Conservation (phyloP, 2,329 filamentous ascomycete genomes). For the Aspergillus fumigatiaffinis region DNA sequence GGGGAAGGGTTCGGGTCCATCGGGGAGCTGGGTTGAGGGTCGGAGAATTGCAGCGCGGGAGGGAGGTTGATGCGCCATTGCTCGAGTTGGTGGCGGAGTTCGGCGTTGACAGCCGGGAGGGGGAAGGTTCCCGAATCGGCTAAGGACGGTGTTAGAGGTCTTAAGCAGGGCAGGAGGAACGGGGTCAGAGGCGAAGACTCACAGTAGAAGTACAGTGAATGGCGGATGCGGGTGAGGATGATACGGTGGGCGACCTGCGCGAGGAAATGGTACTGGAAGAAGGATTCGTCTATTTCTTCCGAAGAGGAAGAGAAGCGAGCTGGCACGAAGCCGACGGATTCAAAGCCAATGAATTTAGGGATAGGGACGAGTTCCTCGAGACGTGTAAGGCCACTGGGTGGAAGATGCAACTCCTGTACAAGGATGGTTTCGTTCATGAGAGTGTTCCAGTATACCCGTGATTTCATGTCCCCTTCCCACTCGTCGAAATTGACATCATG, state of each 20-base stretch:
- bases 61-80: slow-evolving; percentile 54
- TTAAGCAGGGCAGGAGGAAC: not conserved
- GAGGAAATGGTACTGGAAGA: slow-evolving; percentile 56
- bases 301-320: slow-evolving; percentile 23
- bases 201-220: slow-evolving; percentile 50
- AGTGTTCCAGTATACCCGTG: slow-evolving; percentile 53
- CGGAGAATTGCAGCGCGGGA: slow-evolving; percentile 44
- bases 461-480: slow-evolving; percentile 56
- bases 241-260: slow-evolving; percentile 55
- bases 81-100: slow-evolving; percentile 53
- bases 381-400: slow-evolving; percentile 48
- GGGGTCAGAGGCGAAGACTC: slow-evolving; percentile 7
- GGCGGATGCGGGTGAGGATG: slow-evolving; percentile 51
- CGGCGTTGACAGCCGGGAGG: slow-evolving; percentile 46
- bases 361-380: slow-evolving; percentile 52
- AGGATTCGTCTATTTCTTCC: slow-evolving; percentile 48
- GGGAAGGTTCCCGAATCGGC: slow-evolving; percentile 44
- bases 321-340: slow-evolving; percentile 30
- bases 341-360: slow-evolving; percentile 50
- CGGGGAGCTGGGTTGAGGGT: slow-evolving; percentile 23
- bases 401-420: slow-evolving; percentile 52
- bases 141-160: slow-evolving; percentile 10
- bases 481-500: slow-evolving; percentile 44
- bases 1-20: slow-evolving; percentile 19
- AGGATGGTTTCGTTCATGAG: slow-evolving; percentile 55